A percentile compares a stretch with the other conserved stretches of the same genome.
These are phyloP conservation scores for Dunaliella primolecta DNA, from an alignment of 139 green algal genomes.

Conservation along the genomic window DNA sequence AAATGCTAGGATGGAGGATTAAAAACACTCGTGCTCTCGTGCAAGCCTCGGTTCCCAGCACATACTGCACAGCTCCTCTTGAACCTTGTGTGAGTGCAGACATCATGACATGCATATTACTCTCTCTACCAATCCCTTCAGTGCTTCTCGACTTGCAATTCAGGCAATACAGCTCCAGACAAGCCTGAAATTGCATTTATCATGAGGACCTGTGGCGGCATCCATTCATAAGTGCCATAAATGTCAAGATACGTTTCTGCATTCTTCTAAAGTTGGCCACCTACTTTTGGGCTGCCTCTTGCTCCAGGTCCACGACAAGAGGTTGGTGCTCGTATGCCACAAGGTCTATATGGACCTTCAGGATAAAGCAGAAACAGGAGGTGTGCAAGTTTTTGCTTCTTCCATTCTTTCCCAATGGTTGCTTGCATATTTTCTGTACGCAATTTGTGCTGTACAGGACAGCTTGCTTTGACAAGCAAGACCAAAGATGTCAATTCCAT, in stretches of 20 bases:
- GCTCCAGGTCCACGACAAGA: neutral
- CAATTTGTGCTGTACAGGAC: neutral
- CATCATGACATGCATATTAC: too few relatives aligned
- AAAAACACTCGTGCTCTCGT: too few relatives aligned
- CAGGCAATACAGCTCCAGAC: neutral
- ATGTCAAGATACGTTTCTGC: neutral
- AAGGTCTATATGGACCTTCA: neutral
- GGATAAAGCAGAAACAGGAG: neutral
- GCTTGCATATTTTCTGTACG: neutral
- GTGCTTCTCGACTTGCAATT: neutral
- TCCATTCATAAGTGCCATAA: neutral
- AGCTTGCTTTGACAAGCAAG: neutral
- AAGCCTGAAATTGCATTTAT: too few relatives aligned
- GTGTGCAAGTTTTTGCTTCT: too few relatives aligned
- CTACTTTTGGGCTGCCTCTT: neutral
- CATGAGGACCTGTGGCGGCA: too few relatives aligned
- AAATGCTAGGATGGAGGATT: too few relatives aligned
- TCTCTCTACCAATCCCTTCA: neutral
- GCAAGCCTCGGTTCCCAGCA: too few relatives aligned
- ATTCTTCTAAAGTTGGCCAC: neutral
- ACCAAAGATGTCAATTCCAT: neutral
- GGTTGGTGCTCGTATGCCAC: neutral
- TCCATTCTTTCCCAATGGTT: too few relatives aligned
- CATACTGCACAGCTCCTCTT: too few relatives aligned
- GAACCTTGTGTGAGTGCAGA: too few relatives aligned